Conservation (phyloP, 2,329 filamentous ascomycete genomes). For the Fusarium pilosicola region DNA sequence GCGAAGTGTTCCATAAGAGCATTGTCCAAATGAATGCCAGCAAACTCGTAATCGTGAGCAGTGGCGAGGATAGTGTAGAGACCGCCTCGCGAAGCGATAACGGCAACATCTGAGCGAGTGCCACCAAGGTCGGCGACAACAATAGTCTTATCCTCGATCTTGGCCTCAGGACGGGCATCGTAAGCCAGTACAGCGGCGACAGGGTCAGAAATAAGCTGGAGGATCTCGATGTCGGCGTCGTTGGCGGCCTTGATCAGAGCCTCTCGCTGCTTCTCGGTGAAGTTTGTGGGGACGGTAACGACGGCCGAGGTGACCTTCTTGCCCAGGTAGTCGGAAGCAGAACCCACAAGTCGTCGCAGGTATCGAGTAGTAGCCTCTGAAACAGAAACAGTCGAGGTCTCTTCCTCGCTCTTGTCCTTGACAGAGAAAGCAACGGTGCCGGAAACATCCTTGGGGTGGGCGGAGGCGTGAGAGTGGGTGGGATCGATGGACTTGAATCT, state of each 20-base stretch:
- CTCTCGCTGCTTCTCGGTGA: constrained; percentile 84
- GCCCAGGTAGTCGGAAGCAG: constrained; percentile 91
- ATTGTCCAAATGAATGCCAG: constrained; percentile 86
- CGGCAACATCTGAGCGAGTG: constrained; percentile 89
- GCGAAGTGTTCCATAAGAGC: constrained; percentile 95
- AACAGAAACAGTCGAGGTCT: constrained; percentile 75
- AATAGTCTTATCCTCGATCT: constrained; percentile 84
- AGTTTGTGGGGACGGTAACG: constrained; percentile 93
- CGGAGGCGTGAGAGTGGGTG: constrained; percentile 91
- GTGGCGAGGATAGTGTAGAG: constrained; percentile 97
- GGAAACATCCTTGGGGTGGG: constrained; percentile 82
- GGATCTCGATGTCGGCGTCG: constrained; percentile 83
- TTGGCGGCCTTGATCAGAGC: constrained; percentile 82
- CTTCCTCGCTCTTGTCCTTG: constrained; percentile 76
- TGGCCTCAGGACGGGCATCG: constrained; percentile 82
- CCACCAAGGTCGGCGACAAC: constrained; percentile 94
- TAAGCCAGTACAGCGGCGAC: constrained; percentile 90
- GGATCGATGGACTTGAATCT: constrained; percentile 96
- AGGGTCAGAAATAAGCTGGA: constrained; percentile 93
- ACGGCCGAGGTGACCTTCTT: constrained; percentile 95
- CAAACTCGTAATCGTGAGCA: constrained; percentile 93
- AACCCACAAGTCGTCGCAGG: constrained; percentile 80
- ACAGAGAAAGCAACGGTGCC: constrained; percentile 83
- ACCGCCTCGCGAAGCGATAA: constrained; percentile 90
- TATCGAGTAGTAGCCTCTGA: constrained; percentile 87